Conservation (phyloP, 352 stramenopile species). For the Phytophthora litchii region DNA sequence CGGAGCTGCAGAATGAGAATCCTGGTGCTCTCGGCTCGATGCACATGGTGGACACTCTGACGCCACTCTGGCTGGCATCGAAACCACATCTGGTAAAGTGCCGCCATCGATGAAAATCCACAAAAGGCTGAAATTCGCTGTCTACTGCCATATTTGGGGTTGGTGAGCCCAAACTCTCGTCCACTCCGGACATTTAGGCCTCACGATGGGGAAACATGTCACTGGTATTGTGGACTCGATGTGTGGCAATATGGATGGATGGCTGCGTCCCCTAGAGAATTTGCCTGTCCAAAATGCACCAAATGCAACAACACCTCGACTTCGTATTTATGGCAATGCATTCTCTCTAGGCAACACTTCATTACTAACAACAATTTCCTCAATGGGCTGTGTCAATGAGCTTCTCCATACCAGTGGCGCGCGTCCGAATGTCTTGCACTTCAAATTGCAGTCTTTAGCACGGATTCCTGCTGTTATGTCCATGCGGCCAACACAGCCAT, state of each 20-base stretch:
- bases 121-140: slow-evolving; percentile 9
- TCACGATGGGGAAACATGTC: slow-evolving; percentile 23
- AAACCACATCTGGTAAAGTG: slow-evolving; percentile 17
- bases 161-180: slow-evolving; percentile 17
- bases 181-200: slow-evolving; percentile 11
- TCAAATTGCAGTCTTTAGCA: slow-evolving; percentile 6
- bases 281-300: slow-evolving; percentile 21
- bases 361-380: slow-evolving; percentile 16
- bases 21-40: slow-evolving; percentile 9
- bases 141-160: slow-evolving; percentile 11
- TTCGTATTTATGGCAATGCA: slow-evolving; percentile 10
- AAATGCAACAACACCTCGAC: slow-evolving; percentile 14
- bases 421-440: slow-evolving; percentile 4
- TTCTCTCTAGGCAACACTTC: background rate
- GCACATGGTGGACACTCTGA: slow-evolving; percentile 29
- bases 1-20: slow-evolving; percentile 10
- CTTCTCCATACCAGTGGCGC: slow-evolving; percentile 21
- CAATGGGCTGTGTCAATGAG: background rate
- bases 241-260: slow-evolving; percentile 13
- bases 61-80: slow-evolving; percentile 15
- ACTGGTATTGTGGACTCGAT: slow-evolving; percentile 10
- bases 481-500: slow-evolving; percentile 62
- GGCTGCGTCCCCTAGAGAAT: slow-evolving; percentile 7
- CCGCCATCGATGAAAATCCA: slow-evolving; percentile 23
- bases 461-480: slow-evolving; percentile 35